Conservation (phyloP, 2,329 filamentous ascomycete genomes). For the Claviceps africana region DNA sequence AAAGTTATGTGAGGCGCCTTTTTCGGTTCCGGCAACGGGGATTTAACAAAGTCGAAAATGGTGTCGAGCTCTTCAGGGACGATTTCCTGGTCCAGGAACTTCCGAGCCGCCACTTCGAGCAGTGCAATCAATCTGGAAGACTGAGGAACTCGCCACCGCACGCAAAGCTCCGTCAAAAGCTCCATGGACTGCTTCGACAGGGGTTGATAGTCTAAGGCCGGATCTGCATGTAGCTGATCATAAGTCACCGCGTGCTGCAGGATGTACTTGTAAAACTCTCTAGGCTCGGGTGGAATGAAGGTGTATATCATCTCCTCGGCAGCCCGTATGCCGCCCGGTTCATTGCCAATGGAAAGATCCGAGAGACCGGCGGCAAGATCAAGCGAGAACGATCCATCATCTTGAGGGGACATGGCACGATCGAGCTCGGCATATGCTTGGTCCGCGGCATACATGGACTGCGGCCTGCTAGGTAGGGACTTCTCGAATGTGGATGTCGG, state of each 20-base stretch:
- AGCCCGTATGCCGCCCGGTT: conserved; percentile 34
- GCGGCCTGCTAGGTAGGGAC: conserved; percentile 37
- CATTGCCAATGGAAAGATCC: conserved; percentile 47
- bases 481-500: conserved; percentile 47
- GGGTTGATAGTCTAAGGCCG: conserved; percentile 33
- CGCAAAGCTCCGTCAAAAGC: conserved; percentile 68
- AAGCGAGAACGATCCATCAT: conserved; percentile 28
- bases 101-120: conserved; percentile 71
- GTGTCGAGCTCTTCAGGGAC: conserved; percentile 68
- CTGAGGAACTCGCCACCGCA: conserved; percentile 80
- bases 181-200: conserved; percentile 71
- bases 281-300: conserved; percentile 76
- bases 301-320: conserved; percentile 61
- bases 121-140: conserved; percentile 69
- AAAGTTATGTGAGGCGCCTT: conserved; percentile 43
- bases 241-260: conserved; percentile 61
- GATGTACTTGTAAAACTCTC: conserved; percentile 71
- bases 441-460: conserved; percentile 32
- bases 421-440: conserved; percentile 38
- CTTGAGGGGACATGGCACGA: conserved; percentile 34
- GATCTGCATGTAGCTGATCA: conserved; percentile 43
- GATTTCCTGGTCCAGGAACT: conserved; percentile 74
- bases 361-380: conserved; percentile 58
- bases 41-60: conserved; percentile 71
- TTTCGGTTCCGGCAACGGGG: conserved; percentile 51